Evolutionary conservation across 768 basidiomycete species (phyloP), one percentile per base, ranked within the genome.

Genomic region (Boletellus ananiceps): DNA sequence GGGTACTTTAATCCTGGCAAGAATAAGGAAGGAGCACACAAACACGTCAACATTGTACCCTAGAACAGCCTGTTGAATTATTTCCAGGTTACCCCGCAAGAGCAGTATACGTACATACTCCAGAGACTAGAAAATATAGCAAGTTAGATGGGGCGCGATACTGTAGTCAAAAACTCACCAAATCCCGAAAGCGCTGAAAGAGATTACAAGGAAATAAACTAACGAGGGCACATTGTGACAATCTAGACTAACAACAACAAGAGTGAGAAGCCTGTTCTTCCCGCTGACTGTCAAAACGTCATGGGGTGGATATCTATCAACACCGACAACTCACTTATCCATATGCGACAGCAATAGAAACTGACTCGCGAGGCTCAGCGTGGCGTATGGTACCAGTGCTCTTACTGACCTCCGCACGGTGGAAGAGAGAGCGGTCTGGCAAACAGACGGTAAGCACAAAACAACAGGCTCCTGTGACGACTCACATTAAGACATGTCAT

Each of bases 311-410:
- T 11, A 1, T 15, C 14, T 18, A 8, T 46, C 15, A 8, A 19
- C 5, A 36, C 6, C 15, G 14, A 42, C 8, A 13, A 35, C 54
- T 38, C 14, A 55, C 54, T 55, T 38, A 21, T 52, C 54, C 54
- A 55, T 41, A 55, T 48, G 13, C 55, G 55, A 38, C 6, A 19
- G 34, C 44, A 52, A 21, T 56, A 56, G 27, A 56, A 56, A 36
- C 55, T 56, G 18, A 34, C 27, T 8, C 27, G 9, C n/a, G 12
- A 21, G 1, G 16, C 16, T 44, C 38, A 41, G 48, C 12, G 15
- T 9, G 9, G 8, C 2, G 18, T 14, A 44, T 32, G 34, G 18
- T 9, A 19, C 14, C 9, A n/a, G 25, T 5, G 11, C 19, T 15
- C 3, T 32, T 31, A 47, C 55, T 34, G 4, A 56, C 55, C 55